Percentiles rank a stretch among this genome's conserved stretches.
phyloP scores from a whole-genome alignment of 2,329 filamentous ascomycete genomes.

The Thyridium curvatum region DNA sequence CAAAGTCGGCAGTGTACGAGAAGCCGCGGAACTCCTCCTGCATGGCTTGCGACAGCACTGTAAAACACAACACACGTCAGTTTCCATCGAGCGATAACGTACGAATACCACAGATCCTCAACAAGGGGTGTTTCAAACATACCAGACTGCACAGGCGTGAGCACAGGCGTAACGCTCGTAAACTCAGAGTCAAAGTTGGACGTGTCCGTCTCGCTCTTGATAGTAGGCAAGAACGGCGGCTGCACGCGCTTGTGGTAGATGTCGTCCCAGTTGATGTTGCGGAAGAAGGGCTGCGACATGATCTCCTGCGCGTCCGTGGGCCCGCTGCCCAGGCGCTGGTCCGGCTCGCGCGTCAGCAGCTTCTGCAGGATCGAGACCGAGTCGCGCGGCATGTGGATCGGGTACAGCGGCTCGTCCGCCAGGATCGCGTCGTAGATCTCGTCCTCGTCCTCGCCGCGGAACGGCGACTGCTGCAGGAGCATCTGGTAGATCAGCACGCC shows the following conservation, averaged over 20 bases:
- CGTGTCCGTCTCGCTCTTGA: slow-evolving; percentile 93
- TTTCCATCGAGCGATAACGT: slow-evolving; percentile 5
- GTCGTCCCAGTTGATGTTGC: slow-evolving; percentile 97
- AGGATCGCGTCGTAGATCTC: slow-evolving; percentile 99
- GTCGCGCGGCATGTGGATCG: slow-evolving; percentile 97
- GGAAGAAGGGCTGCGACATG: slow-evolving; percentile 98
- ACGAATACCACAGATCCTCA: background rate
- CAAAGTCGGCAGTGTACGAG: slow-evolving; percentile 92
- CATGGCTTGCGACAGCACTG: slow-evolving; percentile 96
- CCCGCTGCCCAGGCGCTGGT: slow-evolving; percentile 85
- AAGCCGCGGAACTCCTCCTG: slow-evolving; percentile 99
- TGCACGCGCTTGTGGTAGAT: slow-evolving; percentile 92
- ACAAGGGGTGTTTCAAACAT: slow-evolving; percentile 35
- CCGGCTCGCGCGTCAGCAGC: slow-evolving; percentile 89
- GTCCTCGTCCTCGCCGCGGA: slow-evolving; percentile 97
- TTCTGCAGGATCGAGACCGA: slow-evolving; percentile 98
- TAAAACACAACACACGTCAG: background rate
- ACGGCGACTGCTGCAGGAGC: slow-evolving; percentile 96
- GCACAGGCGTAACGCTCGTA: slow-evolving; percentile 93
- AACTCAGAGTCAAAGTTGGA: slow-evolving; percentile 99
- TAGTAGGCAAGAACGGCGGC: slow-evolving; percentile 83
- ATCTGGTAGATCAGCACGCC: slow-evolving; percentile 99
- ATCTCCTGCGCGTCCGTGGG: slow-evolving; percentile 97
- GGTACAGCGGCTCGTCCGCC: slow-evolving; percentile 93
- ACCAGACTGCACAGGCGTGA: slow-evolving; percentile 97